These are phyloP conservation scores for Rossbeevera mucosa DNA, from an alignment of 768 basidiomycete species.

Conservation along the genomic window DNA sequence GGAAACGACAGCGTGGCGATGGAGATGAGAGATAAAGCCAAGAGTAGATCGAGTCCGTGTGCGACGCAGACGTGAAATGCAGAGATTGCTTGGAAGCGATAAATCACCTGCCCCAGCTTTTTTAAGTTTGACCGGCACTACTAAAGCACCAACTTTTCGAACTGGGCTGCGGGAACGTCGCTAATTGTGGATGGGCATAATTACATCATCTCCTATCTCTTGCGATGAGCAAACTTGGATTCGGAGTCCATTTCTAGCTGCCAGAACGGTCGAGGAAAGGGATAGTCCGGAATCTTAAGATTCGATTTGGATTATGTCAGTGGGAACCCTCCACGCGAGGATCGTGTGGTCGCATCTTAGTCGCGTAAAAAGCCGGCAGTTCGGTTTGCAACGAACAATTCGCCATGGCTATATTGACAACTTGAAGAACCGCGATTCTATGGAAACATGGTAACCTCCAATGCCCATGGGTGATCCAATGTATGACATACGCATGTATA, in stretches of 20 bases:
- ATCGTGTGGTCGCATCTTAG: slow-evolving; percentile 8
- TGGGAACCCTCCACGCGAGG: slow-evolving; percentile 14
- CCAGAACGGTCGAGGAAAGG: slow-evolving; percentile 6
- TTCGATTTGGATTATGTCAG: slow-evolving; percentile 11
- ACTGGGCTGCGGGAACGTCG: slow-evolving; percentile 7
- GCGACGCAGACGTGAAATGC: neutral
- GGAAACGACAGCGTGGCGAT: neutral
- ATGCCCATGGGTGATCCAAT: neutral
- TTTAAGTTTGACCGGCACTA: slow-evolving; percentile 11
- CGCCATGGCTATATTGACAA: too few species aligned
- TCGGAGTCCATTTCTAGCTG: neutral
- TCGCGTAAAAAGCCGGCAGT: neutral
- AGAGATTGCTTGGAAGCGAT: neutral
- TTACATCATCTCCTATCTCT: slow-evolving; percentile 10
- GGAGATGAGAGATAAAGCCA: neutral
- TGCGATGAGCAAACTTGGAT: slow-evolving; percentile 4
- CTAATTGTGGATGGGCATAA: slow-evolving; percentile 14
- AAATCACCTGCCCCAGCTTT: slow-evolving; percentile 1
- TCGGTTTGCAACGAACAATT: neutral
- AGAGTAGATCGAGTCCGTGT: neutral
- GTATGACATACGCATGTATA: neutral
- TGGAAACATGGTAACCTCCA: neutral
- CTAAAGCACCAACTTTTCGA: slow-evolving; percentile 6
- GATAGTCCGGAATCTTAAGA: slow-evolving; percentile 10
- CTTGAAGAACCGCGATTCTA: too few species aligned